These are phyloP conservation scores for Botryotinia convoluta DNA, from an alignment of 2,329 filamentous ascomycete species.

Conservation along the genomic window DNA sequence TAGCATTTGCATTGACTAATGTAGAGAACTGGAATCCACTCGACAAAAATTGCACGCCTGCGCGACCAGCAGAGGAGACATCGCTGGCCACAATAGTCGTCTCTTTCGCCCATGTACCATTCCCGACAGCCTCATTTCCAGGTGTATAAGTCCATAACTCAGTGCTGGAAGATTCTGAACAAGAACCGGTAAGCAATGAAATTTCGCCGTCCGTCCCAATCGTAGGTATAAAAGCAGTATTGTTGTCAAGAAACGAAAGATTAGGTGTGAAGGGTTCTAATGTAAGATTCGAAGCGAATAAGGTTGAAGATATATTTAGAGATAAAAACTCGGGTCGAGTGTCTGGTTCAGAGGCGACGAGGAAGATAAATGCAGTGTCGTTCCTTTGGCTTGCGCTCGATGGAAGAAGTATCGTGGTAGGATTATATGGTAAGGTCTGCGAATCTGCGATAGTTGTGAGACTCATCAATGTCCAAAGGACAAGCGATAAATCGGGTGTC, in stretches of 20 bases:
- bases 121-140: slow-evolving; percentile 43
- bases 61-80: slow-evolving; percentile 38
- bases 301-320: slow-evolving; percentile 60
- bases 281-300: slow-evolving; percentile 48
- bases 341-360: slow-evolving; percentile 41
- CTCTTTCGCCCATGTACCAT: slow-evolving; percentile 55
- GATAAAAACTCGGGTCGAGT: slow-evolving; percentile 52
- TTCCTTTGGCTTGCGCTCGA: slow-evolving; percentile 47
- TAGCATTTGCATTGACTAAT: slow-evolving; percentile 33
- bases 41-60: slow-evolving; percentile 56
- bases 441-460: slow-evolving; percentile 29
- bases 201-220: slow-evolving; percentile 68
- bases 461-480: slow-evolving; percentile 27
- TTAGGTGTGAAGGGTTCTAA: slow-evolving; percentile 52
- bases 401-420: slow-evolving; percentile 66
- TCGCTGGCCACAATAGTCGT: slow-evolving; percentile 39
- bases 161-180: slow-evolving; percentile 52
- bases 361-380: slow-evolving; percentile 67
- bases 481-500: slow-evolving; percentile 25
- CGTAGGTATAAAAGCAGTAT: slow-evolving; percentile 63
- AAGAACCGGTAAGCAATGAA: slow-evolving; percentile 72
- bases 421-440: slow-evolving; percentile 68
- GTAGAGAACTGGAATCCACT: slow-evolving; percentile 41
- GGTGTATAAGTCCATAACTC: slow-evolving; percentile 68
- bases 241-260: slow-evolving; percentile 61